These are phyloP conservation scores for Fusarium sp. DNA, from an alignment of 2,329 filamentous ascomycete genomes.

Conservation along the genomic window DNA sequence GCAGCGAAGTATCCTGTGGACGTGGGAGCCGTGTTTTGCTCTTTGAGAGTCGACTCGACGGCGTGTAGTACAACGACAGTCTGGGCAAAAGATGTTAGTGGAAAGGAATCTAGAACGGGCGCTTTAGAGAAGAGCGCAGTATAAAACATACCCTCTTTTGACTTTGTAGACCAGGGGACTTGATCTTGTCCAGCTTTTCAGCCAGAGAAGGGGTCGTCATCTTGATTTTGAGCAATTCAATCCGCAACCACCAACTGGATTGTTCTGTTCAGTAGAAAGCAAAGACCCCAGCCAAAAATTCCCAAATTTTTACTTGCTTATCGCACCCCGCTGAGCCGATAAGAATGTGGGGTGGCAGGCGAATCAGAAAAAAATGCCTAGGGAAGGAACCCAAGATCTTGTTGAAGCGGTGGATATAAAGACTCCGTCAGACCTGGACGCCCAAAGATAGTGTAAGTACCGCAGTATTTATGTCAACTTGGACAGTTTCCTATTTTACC, in stretches of 20 bases:
- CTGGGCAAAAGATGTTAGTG: conserved; percentile 57
- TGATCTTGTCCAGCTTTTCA: conserved; percentile 97
- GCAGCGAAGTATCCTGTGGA: conserved; percentile 96
- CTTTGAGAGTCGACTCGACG: conserved; percentile 91
- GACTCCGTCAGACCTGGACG: too few species aligned
- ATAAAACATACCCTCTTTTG: conserved; percentile 82
- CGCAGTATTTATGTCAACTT: too few species aligned
- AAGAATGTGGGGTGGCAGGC: conserved; percentile 33
- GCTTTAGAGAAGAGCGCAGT: neutral
- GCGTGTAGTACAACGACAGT: conserved; percentile 88
- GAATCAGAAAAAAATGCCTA: too few species aligned
- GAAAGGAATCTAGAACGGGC: conserved; percentile 20
- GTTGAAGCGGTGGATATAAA: too few species aligned
- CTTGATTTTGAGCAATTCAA: conserved; percentile 48
- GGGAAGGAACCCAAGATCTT: too few species aligned
- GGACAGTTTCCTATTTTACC: too few species aligned
- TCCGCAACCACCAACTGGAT: conserved; percentile 46
- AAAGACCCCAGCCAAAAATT: conserved; percentile 44
- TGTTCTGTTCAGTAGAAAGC: conserved; percentile 50
- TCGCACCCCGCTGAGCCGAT: conserved; percentile 48
- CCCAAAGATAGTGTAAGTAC: too few species aligned
- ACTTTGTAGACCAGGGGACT: conserved; percentile 94
- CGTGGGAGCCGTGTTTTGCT: conserved; percentile 85
- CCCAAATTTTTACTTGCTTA: conserved; percentile 50
- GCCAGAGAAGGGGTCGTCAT: conserved; percentile 70